Conservation (phyloP, 208 protist genomes). For the Wallacemonas rigidus region DNA sequence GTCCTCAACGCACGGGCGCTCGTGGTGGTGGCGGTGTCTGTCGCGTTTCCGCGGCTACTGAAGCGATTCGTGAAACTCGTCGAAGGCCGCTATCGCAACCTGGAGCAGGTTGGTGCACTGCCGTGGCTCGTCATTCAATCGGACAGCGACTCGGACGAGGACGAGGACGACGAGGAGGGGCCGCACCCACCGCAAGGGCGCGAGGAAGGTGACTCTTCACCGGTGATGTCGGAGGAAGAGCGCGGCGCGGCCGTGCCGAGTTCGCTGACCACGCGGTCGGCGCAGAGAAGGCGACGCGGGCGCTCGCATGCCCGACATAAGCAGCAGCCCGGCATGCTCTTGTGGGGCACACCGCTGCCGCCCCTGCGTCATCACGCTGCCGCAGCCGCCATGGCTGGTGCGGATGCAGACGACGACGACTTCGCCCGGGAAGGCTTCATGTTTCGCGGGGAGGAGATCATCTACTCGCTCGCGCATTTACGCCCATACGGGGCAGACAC, state of each 20-base stretch:
- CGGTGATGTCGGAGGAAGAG: too few relatives aligned
- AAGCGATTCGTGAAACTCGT: background rate
- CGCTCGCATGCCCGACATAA: background rate
- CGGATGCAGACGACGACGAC: conserved; percentile 23
- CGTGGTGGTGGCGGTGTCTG: conserved; percentile 11
- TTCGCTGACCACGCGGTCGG: too few relatives aligned
- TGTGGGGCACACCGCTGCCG: conserved; percentile 13
- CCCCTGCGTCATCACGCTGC: background rate
- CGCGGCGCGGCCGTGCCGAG: too few relatives aligned
- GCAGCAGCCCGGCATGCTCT: conserved; percentile 12
- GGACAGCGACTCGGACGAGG: conserved; percentile 28
- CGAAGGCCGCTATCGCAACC: conserved; percentile 9
- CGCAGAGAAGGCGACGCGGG: too few relatives aligned
- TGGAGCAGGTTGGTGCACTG: conserved; percentile 11
- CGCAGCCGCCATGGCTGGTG: conserved; percentile 15
- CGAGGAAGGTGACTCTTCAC: background rate
- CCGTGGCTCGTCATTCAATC: conserved; percentile 23
- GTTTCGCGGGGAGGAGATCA: conserved; percentile 74
- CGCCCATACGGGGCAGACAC: conserved; percentile 68
- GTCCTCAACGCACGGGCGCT: conserved; percentile 17
- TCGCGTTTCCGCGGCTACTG: conserved; percentile 2
- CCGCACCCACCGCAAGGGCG: background rate
- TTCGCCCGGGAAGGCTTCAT: conserved; percentile 52
- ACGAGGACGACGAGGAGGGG: background rate
- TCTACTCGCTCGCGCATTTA: conserved; percentile 58